Evolutionary conservation across 2,329 filamentous ascomycete species (phyloP).

Genomic region (Hirsutella minnesotensis): DNA sequence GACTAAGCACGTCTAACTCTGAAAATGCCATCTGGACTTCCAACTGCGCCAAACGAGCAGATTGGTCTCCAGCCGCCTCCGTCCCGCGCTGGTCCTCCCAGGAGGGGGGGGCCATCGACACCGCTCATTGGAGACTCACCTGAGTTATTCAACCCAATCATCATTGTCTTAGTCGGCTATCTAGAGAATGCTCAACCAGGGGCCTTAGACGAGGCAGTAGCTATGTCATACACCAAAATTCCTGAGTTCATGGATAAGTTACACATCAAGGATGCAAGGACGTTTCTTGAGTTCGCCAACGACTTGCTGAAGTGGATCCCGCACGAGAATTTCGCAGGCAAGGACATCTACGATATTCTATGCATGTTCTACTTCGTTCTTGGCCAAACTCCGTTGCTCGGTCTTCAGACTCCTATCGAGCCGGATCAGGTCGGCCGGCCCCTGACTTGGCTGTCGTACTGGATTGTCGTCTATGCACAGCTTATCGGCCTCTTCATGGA

Average conservation of each 20-base stretch:
- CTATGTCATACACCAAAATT: slow-evolving; percentile 6
- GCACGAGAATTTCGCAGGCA: slow-evolving; percentile 18
- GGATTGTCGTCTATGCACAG: slow-evolving; percentile 25
- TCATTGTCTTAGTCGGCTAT: slow-evolving; percentile 10
- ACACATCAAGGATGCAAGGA: slow-evolving; percentile 7
- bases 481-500: slow-evolving; percentile 23
- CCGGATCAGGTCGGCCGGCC: slow-evolving; percentile 16
- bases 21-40: slow-evolving; percentile 8
- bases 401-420: slow-evolving; percentile 9
- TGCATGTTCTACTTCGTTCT: slow-evolving; percentile 28
- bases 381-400: slow-evolving; percentile 17
- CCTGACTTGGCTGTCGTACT: slow-evolving; percentile 21
- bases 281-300: slow-evolving; percentile 15
- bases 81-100: neutral
- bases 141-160: slow-evolving; percentile 11
- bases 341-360: slow-evolving; percentile 22
- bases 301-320: slow-evolving; percentile 24
- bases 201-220: slow-evolving; percentile 7
- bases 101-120: neutral
- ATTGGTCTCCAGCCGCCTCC: slow-evolving; percentile 13
- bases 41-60: slow-evolving; percentile 10
- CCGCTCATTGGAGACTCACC: slow-evolving; percentile 4
- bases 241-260: slow-evolving; percentile 12
- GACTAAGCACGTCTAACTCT: no score
- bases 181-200: slow-evolving; percentile 5